These are phyloP conservation scores for Ophiostoma ulmi DNA, from an alignment of 2,329 filamentous ascomycete genomes.

Conservation along the genomic window DNA sequence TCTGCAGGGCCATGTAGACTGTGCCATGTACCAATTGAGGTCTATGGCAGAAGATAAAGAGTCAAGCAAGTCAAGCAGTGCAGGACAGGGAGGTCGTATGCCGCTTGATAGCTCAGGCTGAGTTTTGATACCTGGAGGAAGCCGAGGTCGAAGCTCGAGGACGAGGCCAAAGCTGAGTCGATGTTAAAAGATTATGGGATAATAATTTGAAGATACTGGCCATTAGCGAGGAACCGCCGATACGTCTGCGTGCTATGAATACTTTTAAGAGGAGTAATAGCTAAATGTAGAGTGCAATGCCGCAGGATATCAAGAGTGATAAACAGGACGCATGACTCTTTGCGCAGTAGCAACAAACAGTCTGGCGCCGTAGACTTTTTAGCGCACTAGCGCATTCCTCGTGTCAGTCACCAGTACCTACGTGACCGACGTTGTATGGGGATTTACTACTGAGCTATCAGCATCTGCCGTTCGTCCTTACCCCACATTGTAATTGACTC, in stretches of 20 bases:
- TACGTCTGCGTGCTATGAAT: neutral
- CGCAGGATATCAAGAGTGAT: neutral
- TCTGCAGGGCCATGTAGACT: constrained; percentile 20
- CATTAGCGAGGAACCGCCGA: neutral
- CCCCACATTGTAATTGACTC: neutral
- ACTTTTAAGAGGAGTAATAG: neutral
- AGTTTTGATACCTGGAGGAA: neutral
- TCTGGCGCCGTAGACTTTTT: constrained; percentile 10
- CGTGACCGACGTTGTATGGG: neutral
- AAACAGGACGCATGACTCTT: neutral
- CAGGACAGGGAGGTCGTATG: neutral
- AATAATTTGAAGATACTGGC: too few relatives aligned
- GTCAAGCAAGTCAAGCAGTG: neutral
- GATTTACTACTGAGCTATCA: neutral
- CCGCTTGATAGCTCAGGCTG: neutral
- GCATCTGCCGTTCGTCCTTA: constrained; percentile 1
- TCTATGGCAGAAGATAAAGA: neutral
- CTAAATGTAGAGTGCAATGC: neutral
- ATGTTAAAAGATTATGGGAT: too few relatives aligned
- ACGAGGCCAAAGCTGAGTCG: neutral
- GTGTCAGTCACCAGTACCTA: neutral
- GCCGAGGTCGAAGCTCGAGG: neutral
- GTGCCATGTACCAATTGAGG: constrained; percentile 19
- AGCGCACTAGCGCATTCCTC: constrained; percentile 5
- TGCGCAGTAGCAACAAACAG: neutral